Evolutionary conservation across 2,329 filamentous ascomycete genomes (phyloP), one percentile per base, ranked within the genome.

Genomic region (Paradendryphiella salina): DNA sequence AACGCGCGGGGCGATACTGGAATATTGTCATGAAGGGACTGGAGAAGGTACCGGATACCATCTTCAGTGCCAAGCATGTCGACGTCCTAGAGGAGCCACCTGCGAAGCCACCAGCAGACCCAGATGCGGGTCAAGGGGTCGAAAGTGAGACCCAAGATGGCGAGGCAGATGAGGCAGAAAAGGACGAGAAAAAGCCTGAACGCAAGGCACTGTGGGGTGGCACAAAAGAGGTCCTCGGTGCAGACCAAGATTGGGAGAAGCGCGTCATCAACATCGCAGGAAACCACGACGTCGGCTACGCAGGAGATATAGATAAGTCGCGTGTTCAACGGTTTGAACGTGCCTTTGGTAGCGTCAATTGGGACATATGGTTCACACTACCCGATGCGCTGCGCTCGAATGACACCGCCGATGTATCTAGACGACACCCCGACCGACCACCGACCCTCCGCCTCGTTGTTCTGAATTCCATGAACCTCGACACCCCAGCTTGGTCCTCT

Each of bases 241-340:
- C 57, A 38, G 78, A 82, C 50, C 73, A 77, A 5, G 72, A 74
- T 2, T 97, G 94, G 94, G 74, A 79, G n/a, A 81, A 78, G 33
- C 83, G 88, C 47, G 80, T 96, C 57, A 90, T 99, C 70, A 95
- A 96, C 61, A 84, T 97, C 20, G 91, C 86, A 0, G 94, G 94
- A 1, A 99, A 99, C 67, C 94, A 99, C 70, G 94, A 99, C 72
- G 86, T 99, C 66, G 94, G 94, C 28, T 99, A 99, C 70, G 90
- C 92, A 0, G 94, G 94, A 3, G 94, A 99, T 72, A 81, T 97
- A 54, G 90, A 87, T 33, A 76, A 80, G n/a, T 80, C 84, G 54
- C 84, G 91, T 3, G 79, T 96, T 46, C 78, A 83, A 21, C 83
- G 94, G 1, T 99, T 97, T 69, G 91, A 96, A 74, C 80, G 81